Conservation (phyloP, 1,284 basidiomycete species). For the Coniophora puteana region DNA sequence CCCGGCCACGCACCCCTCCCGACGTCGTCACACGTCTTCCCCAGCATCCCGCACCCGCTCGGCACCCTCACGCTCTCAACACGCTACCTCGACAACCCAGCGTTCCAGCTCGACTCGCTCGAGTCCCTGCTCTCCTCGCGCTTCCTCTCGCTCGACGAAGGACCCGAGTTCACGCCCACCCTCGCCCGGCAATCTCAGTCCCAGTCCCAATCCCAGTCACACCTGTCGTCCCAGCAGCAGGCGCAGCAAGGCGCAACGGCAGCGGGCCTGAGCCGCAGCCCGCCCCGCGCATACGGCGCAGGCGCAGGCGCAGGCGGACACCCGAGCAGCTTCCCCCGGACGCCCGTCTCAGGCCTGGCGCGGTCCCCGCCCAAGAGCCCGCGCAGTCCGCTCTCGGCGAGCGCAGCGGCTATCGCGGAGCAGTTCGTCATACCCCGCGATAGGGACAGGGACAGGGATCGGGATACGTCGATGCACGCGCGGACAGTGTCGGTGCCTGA, state of each 20-base stretch:
- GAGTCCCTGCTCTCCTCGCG: slow-evolving; percentile 69
- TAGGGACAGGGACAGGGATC: too few species aligned
- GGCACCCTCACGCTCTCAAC: slow-evolving; percentile 59
- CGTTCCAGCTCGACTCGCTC: slow-evolving; percentile 69
- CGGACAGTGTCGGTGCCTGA: slow-evolving; percentile 29
- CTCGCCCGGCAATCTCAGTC: slow-evolving; percentile 51
- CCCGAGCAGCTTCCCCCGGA: too few species aligned
- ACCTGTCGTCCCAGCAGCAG: slow-evolving; percentile 43
- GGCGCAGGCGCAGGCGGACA: too few species aligned
- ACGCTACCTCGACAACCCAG: slow-evolving; percentile 60
- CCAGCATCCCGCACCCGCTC: slow-evolving; percentile 61
- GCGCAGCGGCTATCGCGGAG: slow-evolving; percentile 47
- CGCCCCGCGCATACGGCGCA: too few species aligned
- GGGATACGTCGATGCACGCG: too few species aligned
- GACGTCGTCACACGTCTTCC: slow-evolving; percentile 53
- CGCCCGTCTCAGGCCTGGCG: too few species aligned
- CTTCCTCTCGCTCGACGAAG: slow-evolving; percentile 59
- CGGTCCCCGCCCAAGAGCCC: slow-evolving; percentile 40
- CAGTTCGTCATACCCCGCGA: slow-evolving; percentile 50
- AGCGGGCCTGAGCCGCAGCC: too few species aligned
- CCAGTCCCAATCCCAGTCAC: slow-evolving; percentile 42
- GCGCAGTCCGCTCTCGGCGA: too few species aligned
- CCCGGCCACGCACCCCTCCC: slow-evolving; percentile 39
- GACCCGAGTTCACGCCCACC: slow-evolving; percentile 61
- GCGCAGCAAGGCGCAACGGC: too few species aligned